phyloP scores from a whole-genome alignment of 1,284 basidiomycete genomes.

The Bjerkandera adusta region DNA sequence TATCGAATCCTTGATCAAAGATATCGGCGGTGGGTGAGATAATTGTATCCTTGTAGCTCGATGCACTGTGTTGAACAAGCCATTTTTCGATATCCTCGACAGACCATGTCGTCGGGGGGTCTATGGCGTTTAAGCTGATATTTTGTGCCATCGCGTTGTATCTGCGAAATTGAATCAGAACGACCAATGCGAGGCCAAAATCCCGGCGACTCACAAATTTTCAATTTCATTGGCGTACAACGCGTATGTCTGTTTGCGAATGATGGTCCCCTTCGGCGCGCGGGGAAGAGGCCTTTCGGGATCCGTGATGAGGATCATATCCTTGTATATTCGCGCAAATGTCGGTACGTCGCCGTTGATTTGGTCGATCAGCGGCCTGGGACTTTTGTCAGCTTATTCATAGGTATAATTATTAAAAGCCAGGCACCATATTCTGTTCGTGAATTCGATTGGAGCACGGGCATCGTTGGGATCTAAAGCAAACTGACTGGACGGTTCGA shows the following conservation, averaged over 20 bases:
- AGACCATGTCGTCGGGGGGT: constrained; percentile 31
- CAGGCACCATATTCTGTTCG: constrained; percentile 14
- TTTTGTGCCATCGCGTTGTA: too few species aligned
- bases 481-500: constrained; percentile 16
- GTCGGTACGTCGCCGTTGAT: constrained; percentile 35
- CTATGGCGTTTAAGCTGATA: constrained; percentile 33
- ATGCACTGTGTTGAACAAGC: constrained; percentile 28
- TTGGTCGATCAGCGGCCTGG: constrained; percentile 24
- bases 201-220: constrained; percentile 27
- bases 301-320: constrained; percentile 28
- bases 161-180: too few species aligned
- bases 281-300: constrained; percentile 25
- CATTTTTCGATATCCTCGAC: constrained; percentile 24
- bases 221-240: constrained; percentile 30
- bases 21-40: constrained; percentile 20
- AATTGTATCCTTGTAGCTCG: constrained; percentile 22
- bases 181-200: too few species aligned
- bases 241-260: constrained; percentile 24
- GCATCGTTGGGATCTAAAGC: constrained; percentile 11
- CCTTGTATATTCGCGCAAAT: constrained; percentile 36
- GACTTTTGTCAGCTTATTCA: background rate
- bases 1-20: constrained; percentile 37
- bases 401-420: background rate
- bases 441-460: constrained; percentile 3
- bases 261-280: constrained; percentile 28